phyloP scores from a whole-genome alignment of 2,329 filamentous ascomycete genomes.

The Penicillium sp. region DNA sequence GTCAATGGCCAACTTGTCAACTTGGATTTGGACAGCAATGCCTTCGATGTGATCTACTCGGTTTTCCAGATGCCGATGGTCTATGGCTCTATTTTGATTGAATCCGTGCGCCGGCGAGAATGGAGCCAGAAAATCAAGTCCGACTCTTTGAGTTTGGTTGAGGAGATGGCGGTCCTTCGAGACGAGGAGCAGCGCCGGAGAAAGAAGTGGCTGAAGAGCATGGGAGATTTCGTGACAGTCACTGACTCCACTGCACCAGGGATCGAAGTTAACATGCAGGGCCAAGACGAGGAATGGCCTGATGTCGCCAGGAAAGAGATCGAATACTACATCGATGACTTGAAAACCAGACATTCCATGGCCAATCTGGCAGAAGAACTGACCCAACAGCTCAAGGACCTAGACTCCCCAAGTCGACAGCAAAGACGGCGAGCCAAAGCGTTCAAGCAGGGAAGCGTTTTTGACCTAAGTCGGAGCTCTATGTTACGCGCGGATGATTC shows the following conservation, averaged over 20 bases:
- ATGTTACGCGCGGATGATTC: slow-evolving; percentile 86
- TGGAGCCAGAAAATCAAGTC: slow-evolving; percentile 89
- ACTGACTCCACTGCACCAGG: slow-evolving; percentile 71
- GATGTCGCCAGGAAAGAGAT: slow-evolving; percentile 73
- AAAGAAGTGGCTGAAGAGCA: slow-evolving; percentile 85
- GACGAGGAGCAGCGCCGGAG: slow-evolving; percentile 89
- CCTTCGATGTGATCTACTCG: slow-evolving; percentile 77
- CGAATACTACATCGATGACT: slow-evolving; percentile 67
- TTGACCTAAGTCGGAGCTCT: slow-evolving; percentile 87
- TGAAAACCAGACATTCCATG: slow-evolving; percentile 68
- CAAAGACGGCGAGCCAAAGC: slow-evolving; percentile 85
- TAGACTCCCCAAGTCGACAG: slow-evolving; percentile 80
- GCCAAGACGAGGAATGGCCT: slow-evolving; percentile 81
- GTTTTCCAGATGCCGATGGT: slow-evolving; percentile 83
- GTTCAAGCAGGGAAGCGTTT: slow-evolving; percentile 94
- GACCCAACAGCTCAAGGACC: slow-evolving; percentile 72
- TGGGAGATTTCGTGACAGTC: slow-evolving; percentile 70
- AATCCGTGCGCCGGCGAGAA: slow-evolving; percentile 81
- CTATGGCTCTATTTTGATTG: slow-evolving; percentile 85
- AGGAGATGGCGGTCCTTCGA: slow-evolving; percentile 89
- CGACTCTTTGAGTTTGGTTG: slow-evolving; percentile 83
- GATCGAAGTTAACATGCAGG: slow-evolving; percentile 82
- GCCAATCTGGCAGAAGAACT: slow-evolving; percentile 70
- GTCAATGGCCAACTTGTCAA: slow-evolving; percentile 72
- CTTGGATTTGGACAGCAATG: slow-evolving; percentile 74